phyloP scores from a whole-genome alignment of 352 stramenopile species.

The Phytophthora meadii region DNA sequence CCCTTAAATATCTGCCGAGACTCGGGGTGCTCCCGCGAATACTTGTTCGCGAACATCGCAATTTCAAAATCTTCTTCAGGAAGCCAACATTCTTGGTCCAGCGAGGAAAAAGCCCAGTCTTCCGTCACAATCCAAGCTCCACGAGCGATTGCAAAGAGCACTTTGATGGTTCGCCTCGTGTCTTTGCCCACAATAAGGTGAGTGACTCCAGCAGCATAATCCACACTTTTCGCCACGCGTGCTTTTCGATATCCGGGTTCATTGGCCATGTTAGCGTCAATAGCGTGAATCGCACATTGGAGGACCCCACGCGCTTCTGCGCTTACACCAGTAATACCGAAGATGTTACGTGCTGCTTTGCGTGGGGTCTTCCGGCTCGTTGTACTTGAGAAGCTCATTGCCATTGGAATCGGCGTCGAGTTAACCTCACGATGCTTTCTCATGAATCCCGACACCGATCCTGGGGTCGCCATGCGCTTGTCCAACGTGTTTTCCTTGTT shows the following conservation, averaged over 20 bases:
- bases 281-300: constrained; percentile 79
- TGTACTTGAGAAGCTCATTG: constrained; percentile 42
- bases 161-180: constrained; percentile 83
- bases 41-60: constrained; percentile 55
- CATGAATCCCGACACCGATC: constrained; percentile 39
- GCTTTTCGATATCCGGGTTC: constrained; percentile 63
- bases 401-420: constrained; percentile 39
- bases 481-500: constrained; percentile 28
- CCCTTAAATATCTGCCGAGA: constrained; percentile 64
- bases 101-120: constrained; percentile 77
- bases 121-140: constrained; percentile 85
- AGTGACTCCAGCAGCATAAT: constrained; percentile 75
- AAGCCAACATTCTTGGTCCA: constrained; percentile 79
- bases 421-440: constrained; percentile 41
- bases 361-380: constrained; percentile 37
- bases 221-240: constrained; percentile 80
- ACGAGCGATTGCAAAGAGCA: constrained; percentile 83
- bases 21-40: constrained; percentile 50
- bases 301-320: constrained; percentile 62
- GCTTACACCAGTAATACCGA: constrained; percentile 81
- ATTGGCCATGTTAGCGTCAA: constrained; percentile 69
- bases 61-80: constrained; percentile 76
- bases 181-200: constrained; percentile 78
- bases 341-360: constrained; percentile 58
- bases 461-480: constrained; percentile 32